Conservation (phyloP, 192 early-diverging fungal genomes). For the Coemansia sp. region DNA sequence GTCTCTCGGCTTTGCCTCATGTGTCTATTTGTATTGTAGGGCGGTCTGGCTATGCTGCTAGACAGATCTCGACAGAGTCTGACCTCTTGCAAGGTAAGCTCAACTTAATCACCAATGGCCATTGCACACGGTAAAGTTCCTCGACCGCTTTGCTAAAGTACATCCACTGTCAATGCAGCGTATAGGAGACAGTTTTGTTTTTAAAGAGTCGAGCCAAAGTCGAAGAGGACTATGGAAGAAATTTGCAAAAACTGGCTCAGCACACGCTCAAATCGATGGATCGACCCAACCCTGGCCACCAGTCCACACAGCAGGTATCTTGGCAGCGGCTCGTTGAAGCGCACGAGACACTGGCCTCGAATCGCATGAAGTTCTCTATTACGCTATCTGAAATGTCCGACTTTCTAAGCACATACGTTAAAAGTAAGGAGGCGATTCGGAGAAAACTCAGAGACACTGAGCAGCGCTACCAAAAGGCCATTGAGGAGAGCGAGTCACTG, state of each 20-base stretch:
- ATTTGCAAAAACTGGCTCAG: slow-evolving; percentile 77
- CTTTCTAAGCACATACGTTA: slow-evolving; percentile 64
- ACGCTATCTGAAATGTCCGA: slow-evolving; percentile 78
- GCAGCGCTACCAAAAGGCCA: slow-evolving; percentile 69
- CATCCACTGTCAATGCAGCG: slow-evolving; percentile 38
- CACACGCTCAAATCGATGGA: slow-evolving; percentile 62
- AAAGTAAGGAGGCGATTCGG: slow-evolving; percentile 49
- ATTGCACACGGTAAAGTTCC: not conserved
- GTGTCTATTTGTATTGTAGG: slow-evolving; percentile 16
- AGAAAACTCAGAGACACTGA: slow-evolving; percentile 81
- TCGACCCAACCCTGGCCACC: slow-evolving; percentile 38
- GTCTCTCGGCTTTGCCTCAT: not conserved
- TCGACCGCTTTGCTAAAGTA: not conserved
- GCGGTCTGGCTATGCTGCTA: slow-evolving; percentile 46
- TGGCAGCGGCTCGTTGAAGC: slow-evolving; percentile 78
- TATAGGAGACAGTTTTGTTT: slow-evolving; percentile 68
- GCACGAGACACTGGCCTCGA: slow-evolving; percentile 83
- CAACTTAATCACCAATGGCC: not conserved
- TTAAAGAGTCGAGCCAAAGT: slow-evolving; percentile 87
- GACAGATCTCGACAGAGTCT: slow-evolving; percentile 54
- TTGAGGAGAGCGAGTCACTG: slow-evolving; percentile 74
- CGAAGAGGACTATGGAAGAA: slow-evolving; percentile 89
- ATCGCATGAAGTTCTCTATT: slow-evolving; percentile 75
- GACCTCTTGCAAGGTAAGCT: slow-evolving; percentile 47
- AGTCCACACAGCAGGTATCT: slow-evolving; percentile 72